A percentile compares a stretch with the other conserved stretches of the same genome.
These are phyloP conservation scores for Cerrena zonata DNA, from an alignment of 1,284 basidiomycete genomes.

Conservation along the genomic window DNA sequence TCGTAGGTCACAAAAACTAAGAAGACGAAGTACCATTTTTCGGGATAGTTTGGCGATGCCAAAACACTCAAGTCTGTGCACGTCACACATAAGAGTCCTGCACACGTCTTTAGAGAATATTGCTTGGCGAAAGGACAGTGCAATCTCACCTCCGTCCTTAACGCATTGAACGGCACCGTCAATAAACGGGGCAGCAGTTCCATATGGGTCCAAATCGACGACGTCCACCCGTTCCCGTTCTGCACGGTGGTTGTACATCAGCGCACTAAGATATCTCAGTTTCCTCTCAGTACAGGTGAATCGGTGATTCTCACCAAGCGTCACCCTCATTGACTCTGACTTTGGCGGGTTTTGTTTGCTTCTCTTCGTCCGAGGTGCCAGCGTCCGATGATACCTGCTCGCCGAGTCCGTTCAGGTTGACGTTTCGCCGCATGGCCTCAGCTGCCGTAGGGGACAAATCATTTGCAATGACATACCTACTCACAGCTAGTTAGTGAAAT, in stretches of 20 bases:
- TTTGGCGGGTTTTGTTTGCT: constrained; percentile 37
- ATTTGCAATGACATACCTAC: constrained; percentile 87
- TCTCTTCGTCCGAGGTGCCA: constrained; percentile 17
- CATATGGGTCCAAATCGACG: constrained; percentile 96
- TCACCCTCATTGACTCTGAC: constrained; percentile 85
- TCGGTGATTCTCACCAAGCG: constrained; percentile 61
- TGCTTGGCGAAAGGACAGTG: neutral
- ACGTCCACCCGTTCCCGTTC: constrained; percentile 79
- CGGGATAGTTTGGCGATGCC: constrained; percentile 90
- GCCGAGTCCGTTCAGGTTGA: constrained; percentile 81
- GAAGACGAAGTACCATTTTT: constrained; percentile 77
- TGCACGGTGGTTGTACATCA: constrained; percentile 87
- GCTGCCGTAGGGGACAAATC: constrained; percentile 83
- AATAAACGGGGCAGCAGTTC: constrained; percentile 93
- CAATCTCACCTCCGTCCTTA: constrained; percentile 69
- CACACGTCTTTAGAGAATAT: neutral
- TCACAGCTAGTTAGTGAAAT: neutral
- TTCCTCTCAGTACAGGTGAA: neutral
- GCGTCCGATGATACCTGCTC: constrained; percentile 16
- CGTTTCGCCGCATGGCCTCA: constrained; percentile 83
- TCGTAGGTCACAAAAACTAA: neutral
- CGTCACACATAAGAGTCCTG: constrained; percentile 89
- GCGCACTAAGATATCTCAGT: constrained; percentile 42
- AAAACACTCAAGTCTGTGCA: constrained; percentile 95
- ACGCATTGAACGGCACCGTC: constrained; percentile 94